Evolutionary conservation across 2,329 filamentous ascomycete genomes (phyloP), one percentile per base, ranked within the genome.

Genomic region (Penicillium frequentans): DNA sequence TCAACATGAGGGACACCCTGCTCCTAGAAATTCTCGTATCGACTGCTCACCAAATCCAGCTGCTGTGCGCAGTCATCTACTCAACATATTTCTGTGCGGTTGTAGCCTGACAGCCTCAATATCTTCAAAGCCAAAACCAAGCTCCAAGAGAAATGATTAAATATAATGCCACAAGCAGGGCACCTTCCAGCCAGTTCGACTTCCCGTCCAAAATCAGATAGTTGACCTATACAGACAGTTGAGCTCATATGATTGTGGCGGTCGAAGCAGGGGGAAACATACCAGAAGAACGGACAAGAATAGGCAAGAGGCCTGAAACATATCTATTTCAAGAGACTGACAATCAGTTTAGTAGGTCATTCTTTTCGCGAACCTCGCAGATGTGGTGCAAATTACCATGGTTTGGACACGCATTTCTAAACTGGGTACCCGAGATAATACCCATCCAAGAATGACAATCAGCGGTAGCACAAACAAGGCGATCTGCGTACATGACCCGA

Each of bases 311-410:
- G 96, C 87, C 76, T 96, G 91, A 79, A 97, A 97, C 1, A 87
- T 86, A 69, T 96, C 91, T 70, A 96, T 95, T 72, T 88, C 88
- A 7, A 96, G 82, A 21, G 87, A 90, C 73, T 75, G 52, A 29
- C 26, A 23, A 23, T 26, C 49, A 23, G 49, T 35, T 66, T 57
- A 68, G 63, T 58, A 48, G 35, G 11, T 23, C 23, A 23, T 23
- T 45, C 7, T 19, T 31, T 24, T 11, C n/a, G 9, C 44, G 10
- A 16, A 44, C 19, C 11, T 23, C 23, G 23, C 23, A 1, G 21
- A 24, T n/a, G 39, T 13, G 8, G 42, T 24, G 2, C 6, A 23
- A 5, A 7, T 64, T 68, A 75, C 73, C 90, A 89, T 87, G 37
- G 80, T 76, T 50, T 83, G 77, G n/a, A 84, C 79, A 52, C 82